Evolutionary conservation across 129 eudicot genomes (phyloP).

Genomic region (Helianthus annuus): DNA sequence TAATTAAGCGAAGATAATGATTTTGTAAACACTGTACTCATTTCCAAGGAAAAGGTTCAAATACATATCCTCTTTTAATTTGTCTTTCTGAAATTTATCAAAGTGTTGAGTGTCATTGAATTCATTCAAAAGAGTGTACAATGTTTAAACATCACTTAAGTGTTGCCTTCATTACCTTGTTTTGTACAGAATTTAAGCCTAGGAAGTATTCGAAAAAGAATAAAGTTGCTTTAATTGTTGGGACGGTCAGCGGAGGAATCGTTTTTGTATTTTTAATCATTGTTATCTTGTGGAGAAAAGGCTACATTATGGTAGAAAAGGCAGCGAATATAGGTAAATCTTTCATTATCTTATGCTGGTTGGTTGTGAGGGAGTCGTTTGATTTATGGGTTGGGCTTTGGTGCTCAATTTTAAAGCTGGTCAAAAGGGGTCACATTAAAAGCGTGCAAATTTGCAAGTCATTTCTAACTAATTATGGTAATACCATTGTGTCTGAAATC

Average conservation of each 20-base stretch:
- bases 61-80: no score
- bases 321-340: constrained; percentile 57
- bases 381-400: no score
- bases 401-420: not conserved
- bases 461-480: no score
- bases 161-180: constrained; percentile 13
- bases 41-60: no score
- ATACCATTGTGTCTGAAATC: not conserved
- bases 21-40: no score
- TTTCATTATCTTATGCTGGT: constrained; percentile 8
- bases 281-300: constrained; percentile 51
- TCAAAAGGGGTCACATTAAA: constrained; percentile 12
- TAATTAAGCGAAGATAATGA: no score
- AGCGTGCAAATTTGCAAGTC: not conserved
- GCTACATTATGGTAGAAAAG: constrained; percentile 51
- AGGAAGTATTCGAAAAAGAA: constrained; percentile 40
- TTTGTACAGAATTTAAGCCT: constrained; percentile 51
- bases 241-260: constrained; percentile 44
- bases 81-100: no score
- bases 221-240: constrained; percentile 34
- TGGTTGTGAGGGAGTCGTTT: not conserved
- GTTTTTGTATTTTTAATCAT: constrained; percentile 35
- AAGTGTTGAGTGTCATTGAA: no score
- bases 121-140: no score
- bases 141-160: no score